Evolutionary conservation across 2,329 filamentous ascomycete genomes (phyloP), one percentile per base, ranked within the genome.

Genomic region (Penicillium glabrum): DNA sequence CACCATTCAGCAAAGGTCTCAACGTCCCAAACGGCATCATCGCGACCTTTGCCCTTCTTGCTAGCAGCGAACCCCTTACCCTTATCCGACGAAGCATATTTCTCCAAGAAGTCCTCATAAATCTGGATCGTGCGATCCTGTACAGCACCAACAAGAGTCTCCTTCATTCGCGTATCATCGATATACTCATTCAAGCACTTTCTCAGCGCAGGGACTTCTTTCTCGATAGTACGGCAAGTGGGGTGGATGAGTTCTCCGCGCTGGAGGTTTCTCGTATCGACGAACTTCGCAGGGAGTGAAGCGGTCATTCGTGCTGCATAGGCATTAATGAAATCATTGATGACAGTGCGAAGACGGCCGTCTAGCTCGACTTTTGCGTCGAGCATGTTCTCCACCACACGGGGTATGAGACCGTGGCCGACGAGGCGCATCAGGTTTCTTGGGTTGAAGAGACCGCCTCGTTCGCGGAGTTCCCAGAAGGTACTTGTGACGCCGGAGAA

Each of bases 361-460:
- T 89, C 86, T 0, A 89, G 78, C 69, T 89, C 86, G 11, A 84
- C 85, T 73, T 89, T 89, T 21, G 86, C 86, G 67, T 89, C 86
- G 16, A 89, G 79, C 86, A 89, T 89, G 67, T 88, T 88, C 67
- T 88, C 85, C 0, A 89, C 84, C 3, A 89, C 86, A 46, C 83
- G 83, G 0, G 86, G 86, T 29, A 89, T 75, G 2, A 89, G 80
- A 10, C 81, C 79, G 35, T 80, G 77, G 27, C 82, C 80, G 53
- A 86, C 80, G 11, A 88, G 75, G 1, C 83, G 81, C 62, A 88
- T 79, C 45, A 88, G 82, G 49, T 83, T 85, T 41, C 82, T 77
- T 0, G 86, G 85, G 61, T 88, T 88, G 79, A 88, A 89, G 16
- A 89, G 79, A 8, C 82, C 83, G 48, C 86, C 86, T 31, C 85